A percentile compares a stretch with the other conserved stretches of the same genome.
phyloP scores from a whole-genome alignment of 345 rosid genomes.

The Eucalyptus sp. region DNA sequence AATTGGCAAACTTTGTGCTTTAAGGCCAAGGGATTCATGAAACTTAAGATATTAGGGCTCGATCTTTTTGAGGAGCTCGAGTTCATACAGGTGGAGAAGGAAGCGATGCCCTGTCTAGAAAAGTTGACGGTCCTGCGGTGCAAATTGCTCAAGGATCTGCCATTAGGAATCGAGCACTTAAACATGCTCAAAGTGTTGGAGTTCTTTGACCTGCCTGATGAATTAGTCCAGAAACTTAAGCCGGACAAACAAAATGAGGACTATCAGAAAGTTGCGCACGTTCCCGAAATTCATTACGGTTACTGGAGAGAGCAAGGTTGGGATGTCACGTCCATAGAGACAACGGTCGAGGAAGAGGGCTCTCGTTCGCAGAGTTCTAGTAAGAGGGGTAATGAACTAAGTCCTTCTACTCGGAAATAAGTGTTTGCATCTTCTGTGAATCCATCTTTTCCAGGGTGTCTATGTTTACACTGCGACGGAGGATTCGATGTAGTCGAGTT shows the following conservation, averaged over 20 bases:
- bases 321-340: constrained; percentile 11
- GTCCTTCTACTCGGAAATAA: constrained; percentile 6
- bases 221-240: constrained; percentile 8
- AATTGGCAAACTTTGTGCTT: constrained; percentile 7
- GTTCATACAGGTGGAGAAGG: constrained; percentile 6
- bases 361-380: background rate
- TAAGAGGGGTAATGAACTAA: background rate
- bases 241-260: constrained; percentile 1
- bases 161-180: constrained; percentile 14
- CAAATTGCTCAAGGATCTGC: constrained; percentile 4
- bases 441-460: background rate
- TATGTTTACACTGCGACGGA: background rate
- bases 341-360: background rate
- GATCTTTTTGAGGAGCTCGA: constrained; percentile 15
- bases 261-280: constrained; percentile 2
- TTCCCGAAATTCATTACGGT: constrained; percentile 13
- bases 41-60: constrained; percentile 15
- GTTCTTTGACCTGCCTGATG: constrained; percentile 17
- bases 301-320: constrained; percentile 19
- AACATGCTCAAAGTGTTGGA: constrained; percentile 13
- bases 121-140: constrained; percentile 13
- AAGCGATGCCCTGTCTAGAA: constrained; percentile 13
- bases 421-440: background rate
- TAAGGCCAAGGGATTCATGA: constrained; percentile 8
- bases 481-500: background rate